Evolutionary conservation across 139 green algal species (phyloP), one percentile per base, ranked within the genome.

Genomic region (Zygnema circumcarinatum): DNA sequence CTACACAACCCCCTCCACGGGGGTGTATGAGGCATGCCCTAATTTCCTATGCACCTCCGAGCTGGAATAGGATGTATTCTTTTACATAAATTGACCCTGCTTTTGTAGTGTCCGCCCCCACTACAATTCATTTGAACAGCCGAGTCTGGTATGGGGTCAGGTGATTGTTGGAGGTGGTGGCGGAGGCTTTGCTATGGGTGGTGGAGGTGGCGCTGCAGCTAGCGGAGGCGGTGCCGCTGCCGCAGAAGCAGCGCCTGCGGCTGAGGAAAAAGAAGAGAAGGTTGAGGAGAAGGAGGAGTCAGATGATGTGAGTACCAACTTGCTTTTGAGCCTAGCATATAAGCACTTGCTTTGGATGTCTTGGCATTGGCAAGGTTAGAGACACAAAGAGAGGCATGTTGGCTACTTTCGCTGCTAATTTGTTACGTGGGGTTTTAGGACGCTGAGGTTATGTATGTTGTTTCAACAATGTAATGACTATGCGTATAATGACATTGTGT

Each of bases 241-340:
- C 31, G 35, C 76, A 40, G 38, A 21, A 78, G 33, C 69, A 41
- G 74, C 74, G 7, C 11, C 69, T 78, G 74, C 74, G 20, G 79
- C 53, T 39, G 79, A 86, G 79, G 38, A 78, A 2, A 86, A 86
- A 40, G 79, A 86, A 35, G 79, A 86, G 79, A 86, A 86, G 79
- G 79, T 79, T 29, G 79, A 86, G 79, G 79, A 86, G 79, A 86
- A 86, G 79, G 79, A 86, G 47, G 79, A 86, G 79, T 78, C 56
- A 31, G 79, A 86, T 39, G 79, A 86, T n/a, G 79, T 75, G 33
- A 74, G 67, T 54, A 36, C 32, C 39, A 56, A 56, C 39, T 84
- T 62, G 0, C 39, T 84, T 36, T 84, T 81, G n/a, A n/a, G n/a
- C n/a, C n/a, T n/a, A n/a, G n/a, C n/a, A n/a, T n/a, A n/a, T n/a